phyloP scores from a whole-genome alignment of 2,329 filamentous ascomycete genomes.

The Elsinoe batatas region DNA sequence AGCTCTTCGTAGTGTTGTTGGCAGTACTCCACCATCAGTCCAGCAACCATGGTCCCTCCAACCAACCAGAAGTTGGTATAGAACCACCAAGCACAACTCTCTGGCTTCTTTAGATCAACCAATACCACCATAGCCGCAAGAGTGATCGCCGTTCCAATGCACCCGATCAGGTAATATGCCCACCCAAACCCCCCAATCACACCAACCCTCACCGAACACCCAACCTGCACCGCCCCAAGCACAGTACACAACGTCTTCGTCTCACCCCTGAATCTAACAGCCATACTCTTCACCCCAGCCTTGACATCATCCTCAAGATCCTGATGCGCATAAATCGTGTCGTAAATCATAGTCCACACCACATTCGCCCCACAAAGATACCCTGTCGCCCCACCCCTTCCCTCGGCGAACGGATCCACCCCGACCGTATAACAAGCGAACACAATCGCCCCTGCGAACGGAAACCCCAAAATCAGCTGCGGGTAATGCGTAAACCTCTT shows the following conservation, averaged over 20 bases:
- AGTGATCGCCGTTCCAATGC: not conserved
- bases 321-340: conserved; percentile 31
- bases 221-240: not conserved
- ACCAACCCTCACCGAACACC: not conserved
- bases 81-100: conserved; percentile 13
- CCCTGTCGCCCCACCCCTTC: conserved; percentile 12
- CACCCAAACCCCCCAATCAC: not conserved
- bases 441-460: conserved; percentile 34
- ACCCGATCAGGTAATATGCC: not conserved
- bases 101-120: not conserved
- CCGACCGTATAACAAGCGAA: not conserved
- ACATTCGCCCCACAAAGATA: conserved; percentile 20
- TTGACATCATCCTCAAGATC: conserved; percentile 30
- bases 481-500: conserved; percentile 46
- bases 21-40: not conserved
- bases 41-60: conserved; percentile 5
- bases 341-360: conserved; percentile 27
- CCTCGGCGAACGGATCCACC: not conserved
- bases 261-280: conserved; percentile 19
- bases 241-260: not conserved
- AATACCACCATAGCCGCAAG: not conserved
- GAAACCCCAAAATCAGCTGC: conserved; percentile 41
- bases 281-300: conserved; percentile 29
- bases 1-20: not conserved
- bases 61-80: conserved; percentile 7